Percentiles rank a stretch among this genome's conserved stretches.
Evolutionary conservation across 306 rosid species (phyloP).

Genomic region (Acacia confusa): DNA sequence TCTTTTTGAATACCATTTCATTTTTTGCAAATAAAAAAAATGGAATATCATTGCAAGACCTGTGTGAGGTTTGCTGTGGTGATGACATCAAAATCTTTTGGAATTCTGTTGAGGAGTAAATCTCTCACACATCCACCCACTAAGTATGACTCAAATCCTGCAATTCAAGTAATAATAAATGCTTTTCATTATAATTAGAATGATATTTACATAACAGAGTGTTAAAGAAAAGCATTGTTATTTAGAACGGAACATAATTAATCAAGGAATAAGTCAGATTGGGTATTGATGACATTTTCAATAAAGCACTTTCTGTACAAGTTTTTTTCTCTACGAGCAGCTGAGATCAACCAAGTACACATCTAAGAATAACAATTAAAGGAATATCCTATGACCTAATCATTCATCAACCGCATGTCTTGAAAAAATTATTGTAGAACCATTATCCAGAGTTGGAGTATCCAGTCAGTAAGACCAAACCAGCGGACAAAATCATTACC

Average conservation of each 20-base stretch:
- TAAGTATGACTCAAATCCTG: slow-evolving; percentile 87
- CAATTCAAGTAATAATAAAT: slow-evolving; percentile 20
- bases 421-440: background rate
- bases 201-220: slow-evolving; percentile 4
- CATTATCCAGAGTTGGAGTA: slow-evolving; percentile 12
- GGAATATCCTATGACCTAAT: background rate
- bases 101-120: slow-evolving; percentile 64
- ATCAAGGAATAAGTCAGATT: background rate
- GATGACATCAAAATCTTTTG: slow-evolving; percentile 91
- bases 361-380: background rate
- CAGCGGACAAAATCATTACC: background rate
- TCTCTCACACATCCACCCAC: slow-evolving; percentile 99
- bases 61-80: slow-evolving; percentile 73
- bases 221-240: slow-evolving; percentile 2
- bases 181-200: slow-evolving; percentile 16
- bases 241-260: background rate
- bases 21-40: background rate
- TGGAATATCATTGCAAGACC: slow-evolving; percentile 42
- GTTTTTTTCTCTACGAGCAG: background rate
- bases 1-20: background rate
- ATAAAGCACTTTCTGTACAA: background rate
- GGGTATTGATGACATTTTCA: background rate
- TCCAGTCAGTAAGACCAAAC: slow-evolving; percentile 13
- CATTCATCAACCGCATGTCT: background rate
- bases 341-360: slow-evolving; percentile 17